Evolutionary conservation across 75 land plant genomes (phyloP), one percentile per base, ranked within the genome.

Genomic region (Selaginella tamariscina): DNA sequence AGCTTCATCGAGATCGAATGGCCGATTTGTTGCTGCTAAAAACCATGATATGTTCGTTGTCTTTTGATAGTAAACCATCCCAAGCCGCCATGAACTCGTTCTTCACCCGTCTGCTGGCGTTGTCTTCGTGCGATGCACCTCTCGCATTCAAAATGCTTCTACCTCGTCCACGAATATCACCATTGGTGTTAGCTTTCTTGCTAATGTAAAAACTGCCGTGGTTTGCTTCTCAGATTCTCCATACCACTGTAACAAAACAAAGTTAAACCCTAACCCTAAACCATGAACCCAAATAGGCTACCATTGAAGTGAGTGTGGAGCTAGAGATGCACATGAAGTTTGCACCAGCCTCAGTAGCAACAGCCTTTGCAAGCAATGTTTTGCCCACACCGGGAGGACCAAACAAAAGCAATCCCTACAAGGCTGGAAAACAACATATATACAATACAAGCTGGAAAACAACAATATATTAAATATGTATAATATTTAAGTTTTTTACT

Each of bases 1-100:
- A 68, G 96, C 98, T 78, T 89, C 98, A 78, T 94, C 98, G 55
- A 94, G 86, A 62, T 94, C 98, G 76, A 94, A 94, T 26, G 98
- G 98, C 13, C 98, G 78, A 71, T 94, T 94, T 39, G 98, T 94
- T 22, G 98, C 96, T 54, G 83, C 98, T 57, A 94, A 83, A n/a
- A 56, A 94, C 82, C 2, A 94, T 81, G 22, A 94, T 85, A 74
- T 88, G 76, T 57, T 94, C 97, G 71, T 75, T 83, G 30, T 94
- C 98, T 77, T 87, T 89, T 2, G 98, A 67, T 56, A 88, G 83
- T 32, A 94, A 78, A n/a, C 98, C 98, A 85, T 94, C 98, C 98
- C 98, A 94, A 13, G 98, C 95, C 22, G 98, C 96, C 98, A 94
- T 94, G 56, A 94, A 91, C 71, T 94, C 98, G 74, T 94, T 94